phyloP scores from a whole-genome alignment of 495 filamentous ascomycete genomes.

The Usnea hakonensis region DNA sequence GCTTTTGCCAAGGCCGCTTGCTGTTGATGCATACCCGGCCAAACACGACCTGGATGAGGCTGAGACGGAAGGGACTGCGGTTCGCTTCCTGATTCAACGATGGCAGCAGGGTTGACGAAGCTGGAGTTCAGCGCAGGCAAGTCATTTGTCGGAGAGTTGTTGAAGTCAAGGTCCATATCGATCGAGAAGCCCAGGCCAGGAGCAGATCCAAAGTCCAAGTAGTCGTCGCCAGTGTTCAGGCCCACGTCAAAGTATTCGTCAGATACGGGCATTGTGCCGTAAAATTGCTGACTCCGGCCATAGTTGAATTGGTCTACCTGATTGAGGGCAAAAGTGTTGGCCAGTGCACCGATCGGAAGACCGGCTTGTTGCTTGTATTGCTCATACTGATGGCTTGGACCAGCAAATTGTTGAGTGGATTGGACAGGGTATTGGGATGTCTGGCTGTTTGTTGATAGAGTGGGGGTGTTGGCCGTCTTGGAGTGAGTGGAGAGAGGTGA shows the following conservation, averaged over 20 bases:
- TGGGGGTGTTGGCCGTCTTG: conserved; percentile 30
- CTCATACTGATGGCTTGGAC: conserved; percentile 87
- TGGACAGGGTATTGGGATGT: conserved; percentile 31
- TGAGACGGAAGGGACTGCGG: conserved; percentile 38
- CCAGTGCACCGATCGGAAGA: conserved; percentile 68
- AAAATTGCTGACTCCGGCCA: conserved; percentile 40
- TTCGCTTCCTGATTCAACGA: conserved; percentile 51
- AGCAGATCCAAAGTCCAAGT: conserved; percentile 50
- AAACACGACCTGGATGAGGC: conserved; percentile 60
- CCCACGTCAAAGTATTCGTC: conserved; percentile 41
- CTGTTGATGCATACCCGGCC: conserved; percentile 82
- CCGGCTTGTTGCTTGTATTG: conserved; percentile 88
- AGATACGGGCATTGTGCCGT: conserved; percentile 32
- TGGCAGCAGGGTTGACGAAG: conserved; percentile 63
- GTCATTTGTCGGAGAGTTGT: conserved; percentile 40
- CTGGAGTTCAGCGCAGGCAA: conserved; percentile 38
- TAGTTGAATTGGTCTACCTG: conserved; percentile 47
- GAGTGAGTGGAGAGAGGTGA: conserved; percentile 34
- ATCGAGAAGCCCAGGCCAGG: conserved; percentile 39
- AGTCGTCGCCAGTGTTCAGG: conserved; percentile 45
- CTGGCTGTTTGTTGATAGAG: conserved; percentile 30
- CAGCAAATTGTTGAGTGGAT: conserved; percentile 53
- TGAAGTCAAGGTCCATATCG: conserved; percentile 53
- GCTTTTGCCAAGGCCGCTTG: conserved; percentile 72
- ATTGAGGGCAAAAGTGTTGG: conserved; percentile 60